A percentile compares a stretch with the other conserved stretches of the same genome.
Evolutionary conservation across 2,329 filamentous ascomycete species (phyloP).

Genomic region (Xylariaceae sp.): DNA sequence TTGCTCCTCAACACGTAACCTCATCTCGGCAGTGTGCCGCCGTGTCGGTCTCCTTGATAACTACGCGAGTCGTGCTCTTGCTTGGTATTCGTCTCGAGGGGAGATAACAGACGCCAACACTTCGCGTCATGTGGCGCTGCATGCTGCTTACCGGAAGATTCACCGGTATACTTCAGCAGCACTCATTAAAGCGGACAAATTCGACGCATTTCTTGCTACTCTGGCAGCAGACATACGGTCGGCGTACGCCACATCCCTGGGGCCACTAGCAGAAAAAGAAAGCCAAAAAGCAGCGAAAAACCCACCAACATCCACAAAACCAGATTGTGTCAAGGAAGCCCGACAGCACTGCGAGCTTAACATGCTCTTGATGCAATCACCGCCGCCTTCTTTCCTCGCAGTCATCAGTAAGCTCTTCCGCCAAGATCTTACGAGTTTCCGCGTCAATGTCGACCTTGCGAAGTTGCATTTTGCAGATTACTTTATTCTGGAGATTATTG

Average conservation of each 20-base stretch:
- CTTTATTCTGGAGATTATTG: slow-evolving; percentile 61
- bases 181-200: slow-evolving; percentile 56
- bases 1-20: slow-evolving; percentile 68
- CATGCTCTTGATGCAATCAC: slow-evolving; percentile 48
- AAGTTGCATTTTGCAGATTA: slow-evolving; percentile 71
- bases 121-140: slow-evolving; percentile 49
- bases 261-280: slow-evolving; percentile 42
- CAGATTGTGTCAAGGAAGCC: slow-evolving; percentile 36
- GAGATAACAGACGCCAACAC: slow-evolving; percentile 42
- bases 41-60: slow-evolving; percentile 56
- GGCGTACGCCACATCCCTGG: slow-evolving; percentile 45
- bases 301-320: slow-evolving; percentile 39
- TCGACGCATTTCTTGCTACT: slow-evolving; percentile 56
- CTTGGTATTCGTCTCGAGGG: slow-evolving; percentile 46
- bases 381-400: slow-evolving; percentile 45
- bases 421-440: slow-evolving; percentile 54
- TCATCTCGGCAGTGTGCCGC: slow-evolving; percentile 65
- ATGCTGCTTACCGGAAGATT: slow-evolving; percentile 54
- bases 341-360: slow-evolving; percentile 49
- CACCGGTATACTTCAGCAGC: slow-evolving; percentile 47
- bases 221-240: slow-evolving; percentile 49
- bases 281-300: slow-evolving; percentile 45
- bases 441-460: slow-evolving; percentile 58
- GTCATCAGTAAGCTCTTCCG: slow-evolving; percentile 65
- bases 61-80: slow-evolving; percentile 46